A percentile compares a stretch with the other conserved stretches of the same genome.
Evolutionary conservation across 768 basidiomycete genomes (phyloP).

Genomic region (Tremella yokohamensis): DNA sequence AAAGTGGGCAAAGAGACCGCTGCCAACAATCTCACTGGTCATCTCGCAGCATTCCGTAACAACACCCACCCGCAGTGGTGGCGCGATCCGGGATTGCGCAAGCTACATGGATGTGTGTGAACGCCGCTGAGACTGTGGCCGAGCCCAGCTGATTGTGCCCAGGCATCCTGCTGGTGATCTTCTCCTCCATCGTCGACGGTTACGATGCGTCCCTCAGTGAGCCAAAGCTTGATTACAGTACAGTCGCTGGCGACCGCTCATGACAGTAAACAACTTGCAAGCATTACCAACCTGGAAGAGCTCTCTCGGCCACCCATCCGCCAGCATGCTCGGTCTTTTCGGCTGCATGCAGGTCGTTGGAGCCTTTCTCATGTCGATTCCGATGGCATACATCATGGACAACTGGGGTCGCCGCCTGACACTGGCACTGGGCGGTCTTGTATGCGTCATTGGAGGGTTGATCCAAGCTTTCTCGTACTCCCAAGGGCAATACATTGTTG

Average conservation of each 20-base stretch:
- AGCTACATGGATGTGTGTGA: not conserved
- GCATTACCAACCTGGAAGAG: constrained; percentile 3
- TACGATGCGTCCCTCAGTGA: constrained; percentile 6
- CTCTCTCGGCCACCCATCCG: constrained; percentile 4
- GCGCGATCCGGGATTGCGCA: constrained; percentile 6
- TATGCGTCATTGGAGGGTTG: constrained; percentile 2
- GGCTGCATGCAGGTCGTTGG: not conserved
- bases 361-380: not conserved
- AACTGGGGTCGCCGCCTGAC: not conserved
- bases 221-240: not conserved
- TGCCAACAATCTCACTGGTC: not conserved
- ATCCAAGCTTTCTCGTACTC: constrained; percentile 5
- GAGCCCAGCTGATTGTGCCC: not conserved
- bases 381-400: constrained; percentile 1
- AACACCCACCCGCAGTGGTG: constrained; percentile 9
- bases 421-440: not conserved
- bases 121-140: not conserved
- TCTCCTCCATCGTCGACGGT: constrained; percentile 3
- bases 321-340: constrained; percentile 7
- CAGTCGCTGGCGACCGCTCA: not conserved
- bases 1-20: not conserved
- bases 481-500: constrained; percentile 5
- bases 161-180: constrained; percentile 1
- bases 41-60: not conserved
- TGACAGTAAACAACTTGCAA: constrained; percentile 6